phyloP scores from a whole-genome alignment of 176 grass and related monocot genomes.

The Hordeum marinum region DNA sequence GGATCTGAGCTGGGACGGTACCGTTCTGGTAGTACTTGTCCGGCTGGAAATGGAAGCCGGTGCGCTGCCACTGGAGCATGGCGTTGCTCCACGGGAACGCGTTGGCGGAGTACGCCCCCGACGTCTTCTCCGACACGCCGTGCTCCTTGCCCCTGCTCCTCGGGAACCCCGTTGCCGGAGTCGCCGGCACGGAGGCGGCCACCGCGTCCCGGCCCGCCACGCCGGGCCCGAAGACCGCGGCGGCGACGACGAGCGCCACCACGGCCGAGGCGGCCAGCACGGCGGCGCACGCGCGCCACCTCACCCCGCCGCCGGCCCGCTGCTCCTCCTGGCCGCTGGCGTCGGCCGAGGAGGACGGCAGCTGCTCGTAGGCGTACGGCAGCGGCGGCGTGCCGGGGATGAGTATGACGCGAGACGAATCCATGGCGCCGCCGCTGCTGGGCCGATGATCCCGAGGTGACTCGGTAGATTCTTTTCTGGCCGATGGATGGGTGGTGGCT shows the following conservation, averaged over 20 bases:
- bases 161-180: neutral
- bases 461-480: neutral
- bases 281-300: neutral
- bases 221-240: neutral
- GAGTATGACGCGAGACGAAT: neutral
- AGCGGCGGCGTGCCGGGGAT: neutral
- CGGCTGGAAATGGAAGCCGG: constrained; percentile 64
- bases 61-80: constrained; percentile 67
- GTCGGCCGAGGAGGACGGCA: neutral
- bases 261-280: neutral
- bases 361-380: neutral
- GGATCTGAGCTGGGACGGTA: neutral
- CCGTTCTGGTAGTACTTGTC: constrained; percentile 69
- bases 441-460: neutral
- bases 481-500: neutral
- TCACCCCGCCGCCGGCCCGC: neutral
- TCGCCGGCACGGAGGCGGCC: neutral
- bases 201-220: neutral
- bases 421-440: neutral
- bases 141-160: constrained; percentile 26
- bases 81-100: constrained; percentile 46
- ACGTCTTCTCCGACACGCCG: constrained; percentile 63
- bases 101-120: neutral
- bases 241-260: neutral
- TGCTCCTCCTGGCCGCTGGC: neutral